Percentiles rank a stretch among this genome's conserved stretches.
These are phyloP conservation scores for Syzygium aqueum DNA, from an alignment of 345 rosid genomes.

Conservation along the genomic window DNA sequence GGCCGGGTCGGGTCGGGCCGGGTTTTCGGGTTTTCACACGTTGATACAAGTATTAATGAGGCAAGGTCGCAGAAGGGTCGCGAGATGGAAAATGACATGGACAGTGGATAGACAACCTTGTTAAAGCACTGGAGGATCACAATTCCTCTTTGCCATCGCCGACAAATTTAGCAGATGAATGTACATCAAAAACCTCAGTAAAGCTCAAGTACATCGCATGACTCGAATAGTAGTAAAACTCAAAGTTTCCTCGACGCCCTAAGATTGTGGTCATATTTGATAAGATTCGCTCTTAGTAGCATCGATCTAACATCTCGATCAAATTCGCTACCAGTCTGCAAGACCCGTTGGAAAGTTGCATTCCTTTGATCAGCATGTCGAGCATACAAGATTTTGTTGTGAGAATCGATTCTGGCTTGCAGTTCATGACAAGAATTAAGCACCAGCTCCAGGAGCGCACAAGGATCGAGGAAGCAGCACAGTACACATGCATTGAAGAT, in stretches of 20 bases:
- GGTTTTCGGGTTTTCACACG: not conserved
- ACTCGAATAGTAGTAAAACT: not conserved
- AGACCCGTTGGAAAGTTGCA: slow-evolving; percentile 83
- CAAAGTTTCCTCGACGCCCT: slow-evolving; percentile 56
- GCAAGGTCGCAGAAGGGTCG: not conserved
- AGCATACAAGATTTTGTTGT: slow-evolving; percentile 92
- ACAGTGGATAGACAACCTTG: not conserved
- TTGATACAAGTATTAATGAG: not conserved
- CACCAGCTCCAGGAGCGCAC: not conserved
- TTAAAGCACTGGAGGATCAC: not conserved
- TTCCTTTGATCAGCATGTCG: slow-evolving; percentile 98
- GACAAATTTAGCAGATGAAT: not conserved
- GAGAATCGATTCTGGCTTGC: slow-evolving; percentile 98
- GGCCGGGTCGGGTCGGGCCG: too few species aligned
- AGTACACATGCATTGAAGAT: not conserved
- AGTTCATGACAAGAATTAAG: not conserved
- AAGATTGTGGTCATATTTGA: slow-evolving; percentile 67
- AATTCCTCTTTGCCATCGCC: not conserved
- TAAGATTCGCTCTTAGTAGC: slow-evolving; percentile 82
- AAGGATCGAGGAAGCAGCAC: not conserved
- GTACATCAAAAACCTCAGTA: not conserved
- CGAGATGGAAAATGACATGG: not conserved
- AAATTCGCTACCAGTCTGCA: slow-evolving; percentile 89
- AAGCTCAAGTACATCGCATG: not conserved
- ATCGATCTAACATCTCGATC: slow-evolving; percentile 84